Conservation (phyloP, 2,329 filamentous ascomycete species). For the Ophioceras dolichostomum region DNA sequence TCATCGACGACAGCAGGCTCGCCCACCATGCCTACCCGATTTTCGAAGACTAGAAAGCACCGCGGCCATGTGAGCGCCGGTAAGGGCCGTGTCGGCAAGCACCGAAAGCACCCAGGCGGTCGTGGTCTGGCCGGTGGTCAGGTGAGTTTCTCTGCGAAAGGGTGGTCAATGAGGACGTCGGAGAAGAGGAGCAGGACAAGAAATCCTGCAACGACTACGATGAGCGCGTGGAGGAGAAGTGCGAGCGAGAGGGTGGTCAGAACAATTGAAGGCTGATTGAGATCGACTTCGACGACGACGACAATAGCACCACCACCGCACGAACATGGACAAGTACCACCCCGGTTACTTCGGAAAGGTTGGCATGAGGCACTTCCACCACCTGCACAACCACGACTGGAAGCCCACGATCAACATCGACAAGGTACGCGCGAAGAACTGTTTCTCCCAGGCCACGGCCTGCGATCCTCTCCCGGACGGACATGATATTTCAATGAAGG, state of each 20-base stretch:
- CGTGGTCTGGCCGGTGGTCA: constrained; percentile 94
- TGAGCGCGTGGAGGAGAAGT: too few species aligned
- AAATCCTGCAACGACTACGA: neutral
- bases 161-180: constrained; percentile 1
- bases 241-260: too few species aligned
- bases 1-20: constrained; percentile 7
- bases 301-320: constrained; percentile 76
- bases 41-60: constrained; percentile 68
- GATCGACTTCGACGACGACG: constrained; percentile 7
- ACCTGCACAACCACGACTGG: constrained; percentile 92
- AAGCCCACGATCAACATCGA: constrained; percentile 98
- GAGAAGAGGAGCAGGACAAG: constrained; percentile 3
- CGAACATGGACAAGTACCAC: constrained; percentile 78
- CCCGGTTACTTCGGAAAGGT: constrained; percentile 99
- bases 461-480: too few species aligned
- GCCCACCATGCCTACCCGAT: constrained; percentile 48
- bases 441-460: too few species aligned
- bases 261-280: constrained; percentile 2
- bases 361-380: constrained; percentile 94
- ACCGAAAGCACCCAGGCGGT: constrained; percentile 82
- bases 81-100: constrained; percentile 97
- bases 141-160: constrained; percentile 12
- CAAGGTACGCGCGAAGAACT: constrained; percentile 56
- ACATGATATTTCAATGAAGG: too few species aligned
- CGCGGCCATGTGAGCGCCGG: constrained; percentile 97